These are phyloP conservation scores for Purpureocillium lavendulum DNA, from an alignment of 2,329 filamentous ascomycete genomes.

Conservation along the genomic window DNA sequence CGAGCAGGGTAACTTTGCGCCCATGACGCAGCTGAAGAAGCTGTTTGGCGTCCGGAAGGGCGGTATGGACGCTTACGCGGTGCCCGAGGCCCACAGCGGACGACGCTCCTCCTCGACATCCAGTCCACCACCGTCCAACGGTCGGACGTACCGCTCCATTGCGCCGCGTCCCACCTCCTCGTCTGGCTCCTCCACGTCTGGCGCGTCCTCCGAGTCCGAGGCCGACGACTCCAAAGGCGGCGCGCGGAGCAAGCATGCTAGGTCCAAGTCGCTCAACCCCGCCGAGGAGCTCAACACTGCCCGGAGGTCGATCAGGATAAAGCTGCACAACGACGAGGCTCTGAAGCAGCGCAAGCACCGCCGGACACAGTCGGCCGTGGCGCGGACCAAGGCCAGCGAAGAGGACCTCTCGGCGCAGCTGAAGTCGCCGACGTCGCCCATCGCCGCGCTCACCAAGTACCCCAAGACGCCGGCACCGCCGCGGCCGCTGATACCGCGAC, in stretches of 20 bases:
- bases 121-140: constrained; percentile 4
- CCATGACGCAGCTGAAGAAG: constrained; percentile 63
- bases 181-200: constrained; percentile 47
- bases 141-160: constrained; percentile 17
- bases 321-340: constrained; percentile 73
- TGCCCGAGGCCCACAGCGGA: background rate
- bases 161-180: constrained; percentile 16
- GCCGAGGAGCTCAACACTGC: constrained; percentile 56
- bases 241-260: constrained; percentile 39
- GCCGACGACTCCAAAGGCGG: constrained; percentile 36
- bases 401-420: constrained; percentile 65
- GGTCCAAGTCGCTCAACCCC: constrained; percentile 53
- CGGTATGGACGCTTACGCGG: constrained; percentile 16
- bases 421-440: constrained; percentile 87
- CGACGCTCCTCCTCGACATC: background rate
- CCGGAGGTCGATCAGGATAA: constrained; percentile 82
- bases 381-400: constrained; percentile 31
- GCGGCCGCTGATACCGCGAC: constrained; percentile 77
- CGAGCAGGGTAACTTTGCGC: constrained; percentile 68
- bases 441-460: constrained; percentile 74
- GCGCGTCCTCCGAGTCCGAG: constrained; percentile 64
- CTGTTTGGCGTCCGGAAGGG: constrained; percentile 44
- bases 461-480: constrained; percentile 85
- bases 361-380: constrained; percentile 45
- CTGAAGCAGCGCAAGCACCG: constrained; percentile 64